Percentiles rank a stretch among this genome's conserved stretches.
phyloP scores from a whole-genome alignment of 371 early-diverging fungal species.

The Aphelidium insulamus region DNA sequence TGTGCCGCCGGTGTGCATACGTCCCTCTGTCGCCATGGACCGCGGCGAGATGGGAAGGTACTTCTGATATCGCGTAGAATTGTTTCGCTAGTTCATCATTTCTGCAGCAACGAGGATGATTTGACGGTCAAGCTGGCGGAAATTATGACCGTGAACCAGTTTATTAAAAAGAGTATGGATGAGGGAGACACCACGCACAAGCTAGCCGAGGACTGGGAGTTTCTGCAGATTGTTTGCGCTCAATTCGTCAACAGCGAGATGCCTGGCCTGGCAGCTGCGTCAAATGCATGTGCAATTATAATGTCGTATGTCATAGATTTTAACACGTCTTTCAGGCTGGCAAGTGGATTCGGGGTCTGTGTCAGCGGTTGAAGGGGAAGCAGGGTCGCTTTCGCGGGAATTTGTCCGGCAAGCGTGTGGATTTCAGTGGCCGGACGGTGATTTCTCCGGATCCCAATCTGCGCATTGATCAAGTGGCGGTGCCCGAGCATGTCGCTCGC shows the following conservation, averaged over 20 bases:
- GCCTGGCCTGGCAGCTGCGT: slow-evolving; percentile 47
- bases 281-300: slow-evolving; percentile 14
- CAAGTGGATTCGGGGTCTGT: slow-evolving; percentile 73
- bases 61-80: slow-evolving; percentile 1
- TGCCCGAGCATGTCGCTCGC: slow-evolving; percentile 89
- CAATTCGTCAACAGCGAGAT: slow-evolving; percentile 95
- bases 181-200: slow-evolving; percentile 54
- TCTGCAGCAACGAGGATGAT: slow-evolving; percentile 91
- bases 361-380: slow-evolving; percentile 98
- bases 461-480: slow-evolving; percentile 94
- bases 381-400: slow-evolving; percentile 99
- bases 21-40: slow-evolving; percentile 92
- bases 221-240: slow-evolving; percentile 81
- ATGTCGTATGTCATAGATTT: slow-evolving; percentile 1
- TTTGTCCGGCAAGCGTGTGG: slow-evolving; percentile 98
- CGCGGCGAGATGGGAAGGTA: slow-evolving; percentile 27
- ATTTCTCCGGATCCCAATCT: slow-evolving; percentile 99
- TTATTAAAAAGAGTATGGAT: slow-evolving; percentile 59
- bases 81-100: slow-evolving; percentile 1
- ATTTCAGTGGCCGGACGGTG: slow-evolving; percentile 98
- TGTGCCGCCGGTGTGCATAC: slow-evolving; percentile 93
- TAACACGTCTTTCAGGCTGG: slow-evolving; percentile 13
- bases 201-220: slow-evolving; percentile 96
- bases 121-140: slow-evolving; percentile 95
- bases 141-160: slow-evolving; percentile 80